Evolutionary conservation across 140 eudicot species (phyloP).

Genomic region (Senecio squalidus): DNA sequence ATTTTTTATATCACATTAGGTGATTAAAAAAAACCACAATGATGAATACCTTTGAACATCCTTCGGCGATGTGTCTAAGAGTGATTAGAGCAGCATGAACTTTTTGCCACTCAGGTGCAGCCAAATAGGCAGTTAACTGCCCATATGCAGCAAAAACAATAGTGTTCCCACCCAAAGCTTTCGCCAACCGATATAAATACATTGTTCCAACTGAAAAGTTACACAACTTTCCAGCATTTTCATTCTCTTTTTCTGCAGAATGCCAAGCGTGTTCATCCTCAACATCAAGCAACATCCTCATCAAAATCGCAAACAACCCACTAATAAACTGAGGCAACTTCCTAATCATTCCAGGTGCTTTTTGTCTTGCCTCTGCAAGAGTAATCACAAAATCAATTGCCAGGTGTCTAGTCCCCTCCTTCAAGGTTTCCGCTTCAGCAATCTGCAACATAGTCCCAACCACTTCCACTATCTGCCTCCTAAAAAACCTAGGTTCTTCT

Average conservation of each 20-base stretch:
- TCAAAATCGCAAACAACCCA: slow-evolving; percentile 42
- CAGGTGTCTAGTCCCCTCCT: slow-evolving; percentile 57
- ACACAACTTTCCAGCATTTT: slow-evolving; percentile 53
- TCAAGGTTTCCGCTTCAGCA: slow-evolving; percentile 43
- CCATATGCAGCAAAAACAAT: slow-evolving; percentile 56
- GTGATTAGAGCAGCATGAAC: slow-evolving; percentile 61
- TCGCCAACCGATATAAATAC: slow-evolving; percentile 49
- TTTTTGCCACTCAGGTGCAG: slow-evolving; percentile 61
- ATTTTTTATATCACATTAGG: too few relatives aligned
- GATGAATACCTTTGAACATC: slow-evolving; percentile 48
- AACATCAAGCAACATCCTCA: slow-evolving; percentile 56
- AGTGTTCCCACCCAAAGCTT: slow-evolving; percentile 56
- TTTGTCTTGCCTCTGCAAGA: slow-evolving; percentile 55
- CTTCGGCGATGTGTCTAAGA: slow-evolving; percentile 63
- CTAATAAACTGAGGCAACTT: slow-evolving; percentile 50
- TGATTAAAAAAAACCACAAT: too few relatives aligned
- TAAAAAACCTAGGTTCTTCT: slow-evolving; percentile 42
- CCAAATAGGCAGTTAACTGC: slow-evolving; percentile 39
- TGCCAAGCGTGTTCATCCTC: slow-evolving; percentile 59
- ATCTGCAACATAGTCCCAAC: slow-evolving; percentile 58
- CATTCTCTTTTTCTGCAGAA: slow-evolving; percentile 34
- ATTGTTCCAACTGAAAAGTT: slow-evolving; percentile 54
- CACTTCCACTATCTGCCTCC: slow-evolving; percentile 31
- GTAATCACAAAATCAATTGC: slow-evolving; percentile 63
- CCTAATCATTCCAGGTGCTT: slow-evolving; percentile 71